phyloP scores from a whole-genome alignment of 257 asterid genomes.

The Jacaranda mimosifolia region DNA sequence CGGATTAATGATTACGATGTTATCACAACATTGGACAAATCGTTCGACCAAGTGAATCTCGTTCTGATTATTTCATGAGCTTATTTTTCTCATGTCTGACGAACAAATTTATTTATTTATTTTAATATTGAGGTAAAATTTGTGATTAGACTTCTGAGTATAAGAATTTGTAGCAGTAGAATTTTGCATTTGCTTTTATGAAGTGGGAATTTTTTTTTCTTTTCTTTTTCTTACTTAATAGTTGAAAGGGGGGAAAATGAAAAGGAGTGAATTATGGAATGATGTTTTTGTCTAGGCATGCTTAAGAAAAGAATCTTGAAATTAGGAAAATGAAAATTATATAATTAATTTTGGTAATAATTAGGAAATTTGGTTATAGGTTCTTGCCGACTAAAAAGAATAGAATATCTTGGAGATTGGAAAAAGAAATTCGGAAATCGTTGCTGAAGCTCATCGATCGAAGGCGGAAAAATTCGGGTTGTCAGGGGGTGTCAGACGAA shows the following conservation, averaged over 20 bases:
- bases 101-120: too few relatives aligned
- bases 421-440: constrained; percentile 76
- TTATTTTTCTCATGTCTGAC: too few relatives aligned
- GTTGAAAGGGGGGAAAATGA: background rate
- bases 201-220: background rate
- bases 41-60: too few relatives aligned
- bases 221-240: background rate
- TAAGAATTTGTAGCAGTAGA: too few relatives aligned
- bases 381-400: constrained; percentile 86
- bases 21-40: too few relatives aligned
- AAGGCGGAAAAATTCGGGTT: constrained; percentile 42
- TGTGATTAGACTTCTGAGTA: too few relatives aligned
- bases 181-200: too few relatives aligned
- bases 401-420: constrained; percentile 84
- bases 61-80: too few relatives aligned
- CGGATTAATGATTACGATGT: too few relatives aligned
- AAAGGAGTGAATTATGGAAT: background rate
- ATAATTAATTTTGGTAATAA: background rate
- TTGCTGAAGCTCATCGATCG: constrained; percentile 65
- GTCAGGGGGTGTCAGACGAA: constrained; percentile 56
- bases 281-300: background rate
- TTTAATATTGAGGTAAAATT: too few relatives aligned
- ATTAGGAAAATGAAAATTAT: background rate
- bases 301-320: constrained; percentile 27
- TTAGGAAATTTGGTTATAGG: constrained; percentile 40